Percentiles rank a stretch among this genome's conserved stretches.
phyloP scores from a whole-genome alignment of 2,329 filamentous ascomycete species.

The Alternaria postmessia region DNA sequence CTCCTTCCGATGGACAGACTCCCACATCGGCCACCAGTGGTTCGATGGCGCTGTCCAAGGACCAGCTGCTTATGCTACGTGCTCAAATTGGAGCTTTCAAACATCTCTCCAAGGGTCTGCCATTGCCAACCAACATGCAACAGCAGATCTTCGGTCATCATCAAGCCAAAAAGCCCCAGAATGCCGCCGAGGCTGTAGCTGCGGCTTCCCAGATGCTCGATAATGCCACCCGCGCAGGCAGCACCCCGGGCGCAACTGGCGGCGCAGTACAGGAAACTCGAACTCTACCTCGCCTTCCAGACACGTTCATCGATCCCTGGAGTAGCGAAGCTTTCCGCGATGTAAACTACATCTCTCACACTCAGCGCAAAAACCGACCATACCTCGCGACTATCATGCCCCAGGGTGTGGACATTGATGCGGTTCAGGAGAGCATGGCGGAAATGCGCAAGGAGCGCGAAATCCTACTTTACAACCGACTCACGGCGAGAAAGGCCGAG shows the following conservation, averaged over 20 bases:
- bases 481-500: constrained; percentile 83
- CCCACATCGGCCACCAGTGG: constrained; percentile 40
- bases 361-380: constrained; percentile 75
- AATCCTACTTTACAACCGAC: constrained; percentile 86
- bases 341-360: constrained; percentile 84
- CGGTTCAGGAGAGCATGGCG: constrained; percentile 42
- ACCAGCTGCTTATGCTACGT: constrained; percentile 80
- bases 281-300: constrained; percentile 52
- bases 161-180: constrained; percentile 62
- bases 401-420: constrained; percentile 85
- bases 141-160: constrained; percentile 82
- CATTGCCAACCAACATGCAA: constrained; percentile 80
- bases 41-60: constrained; percentile 54
- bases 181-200: constrained; percentile 51
- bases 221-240: constrained; percentile 54
- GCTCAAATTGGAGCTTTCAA: constrained; percentile 94
- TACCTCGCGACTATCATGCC: constrained; percentile 90
- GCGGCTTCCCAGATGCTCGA: constrained; percentile 62
- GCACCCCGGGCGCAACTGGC: constrained; percentile 49
- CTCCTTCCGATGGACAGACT: constrained; percentile 52
- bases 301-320: constrained; percentile 62
- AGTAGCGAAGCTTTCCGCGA: constrained; percentile 56
- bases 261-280: constrained; percentile 45
- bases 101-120: constrained; percentile 83
- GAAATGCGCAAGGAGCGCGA: constrained; percentile 85